Base-by-base conservation (phyloP, 2,329 filamentous ascomycete genomes). In the Blastomyces emzantsi region DNA sequence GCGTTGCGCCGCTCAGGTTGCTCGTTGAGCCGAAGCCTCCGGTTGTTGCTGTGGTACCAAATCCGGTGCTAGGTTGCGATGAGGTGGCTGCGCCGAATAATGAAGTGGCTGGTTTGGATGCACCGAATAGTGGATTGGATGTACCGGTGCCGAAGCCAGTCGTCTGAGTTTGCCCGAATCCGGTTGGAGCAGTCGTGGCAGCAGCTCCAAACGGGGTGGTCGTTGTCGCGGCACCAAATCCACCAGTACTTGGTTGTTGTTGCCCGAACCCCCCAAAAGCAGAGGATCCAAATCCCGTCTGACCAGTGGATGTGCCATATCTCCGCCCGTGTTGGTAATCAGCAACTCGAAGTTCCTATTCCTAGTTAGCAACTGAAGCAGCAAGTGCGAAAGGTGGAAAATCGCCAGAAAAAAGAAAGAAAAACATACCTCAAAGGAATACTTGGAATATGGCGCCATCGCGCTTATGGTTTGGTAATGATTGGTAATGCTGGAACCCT, bases 311-410 rank as follows among this genome's bases (percentile, higher is more conserved):
- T 75, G 93, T 96, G 43, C 92, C 94, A 73, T 85, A 90, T 62
- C 88, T 88, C 64, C 92, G 87, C 60, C 92, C 92, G 75, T 92
- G 89, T 64, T 87, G 85, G 74, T 99, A 99, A 76, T 99, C 94
- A 56, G 86, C 90, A 66, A 96, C 77, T 71, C 90, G 83, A 62
- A 94, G 78, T 75, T 94, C 88, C 70, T 90, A 70, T 63, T 57
- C 33, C 45, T 3, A 25, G 49, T 66, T 62, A 64, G 60, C 19
- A 62, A 22, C 6, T 28, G 15, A 47, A 6, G 52, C 39, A 56
- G 17, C 43, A 19, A 54, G 25, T 52, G 30, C 7, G 30, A 19
- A 41, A 17, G 30, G 4, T 9, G 15, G 13, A 19, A 39, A 22
- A 36, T 30, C 15, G 25, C 9, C 36, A 3, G n/a, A n/a, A 39